These are phyloP conservation scores for Acacia acuminata DNA, from an alignment of 306 rosid genomes.

Conservation along the genomic window DNA sequence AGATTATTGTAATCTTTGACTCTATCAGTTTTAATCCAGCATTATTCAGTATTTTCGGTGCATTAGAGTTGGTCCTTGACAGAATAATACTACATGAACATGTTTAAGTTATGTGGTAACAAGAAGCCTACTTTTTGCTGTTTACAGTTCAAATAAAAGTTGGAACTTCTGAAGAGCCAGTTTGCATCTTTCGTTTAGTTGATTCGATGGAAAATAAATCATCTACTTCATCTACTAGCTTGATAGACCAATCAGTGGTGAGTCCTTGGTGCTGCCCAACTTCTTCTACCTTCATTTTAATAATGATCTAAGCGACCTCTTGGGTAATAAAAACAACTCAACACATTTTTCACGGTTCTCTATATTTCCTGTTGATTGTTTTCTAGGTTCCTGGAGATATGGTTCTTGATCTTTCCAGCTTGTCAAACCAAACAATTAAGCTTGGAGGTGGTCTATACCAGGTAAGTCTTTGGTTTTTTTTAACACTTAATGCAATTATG, in stretches of 20 bases:
- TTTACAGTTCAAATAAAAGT: constrained; percentile 21
- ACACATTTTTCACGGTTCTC: not conserved
- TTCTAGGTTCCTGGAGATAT: constrained; percentile 85
- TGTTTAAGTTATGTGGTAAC: not conserved
- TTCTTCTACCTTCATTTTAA: not conserved
- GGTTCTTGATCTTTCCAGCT: constrained; percentile 75
- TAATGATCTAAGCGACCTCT: not conserved
- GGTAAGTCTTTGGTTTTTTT: constrained; percentile 42
- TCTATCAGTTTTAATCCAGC: no score
- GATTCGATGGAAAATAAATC: constrained; percentile 47
- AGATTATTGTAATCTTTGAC: no score
- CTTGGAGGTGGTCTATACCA: constrained; percentile 90
- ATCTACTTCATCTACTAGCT: constrained; percentile 39
- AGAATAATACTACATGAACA: no score
- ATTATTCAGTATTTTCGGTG: no score
- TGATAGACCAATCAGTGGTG: constrained; percentile 58
- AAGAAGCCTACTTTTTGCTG: not conserved
- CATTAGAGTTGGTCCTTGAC: no score
- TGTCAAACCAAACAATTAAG: constrained; percentile 83
- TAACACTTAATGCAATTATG: not conserved
- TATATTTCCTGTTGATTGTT: constrained; percentile 4
- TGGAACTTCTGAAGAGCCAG: constrained; percentile 8
- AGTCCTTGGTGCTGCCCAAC: constrained; percentile 24
- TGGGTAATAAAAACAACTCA: not conserved
- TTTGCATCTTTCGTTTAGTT: not conserved